These are phyloP conservation scores for Yamadazyma diospyri DNA, from an alignment of 1,139 yeast genomes.

Conservation along the genomic window DNA sequence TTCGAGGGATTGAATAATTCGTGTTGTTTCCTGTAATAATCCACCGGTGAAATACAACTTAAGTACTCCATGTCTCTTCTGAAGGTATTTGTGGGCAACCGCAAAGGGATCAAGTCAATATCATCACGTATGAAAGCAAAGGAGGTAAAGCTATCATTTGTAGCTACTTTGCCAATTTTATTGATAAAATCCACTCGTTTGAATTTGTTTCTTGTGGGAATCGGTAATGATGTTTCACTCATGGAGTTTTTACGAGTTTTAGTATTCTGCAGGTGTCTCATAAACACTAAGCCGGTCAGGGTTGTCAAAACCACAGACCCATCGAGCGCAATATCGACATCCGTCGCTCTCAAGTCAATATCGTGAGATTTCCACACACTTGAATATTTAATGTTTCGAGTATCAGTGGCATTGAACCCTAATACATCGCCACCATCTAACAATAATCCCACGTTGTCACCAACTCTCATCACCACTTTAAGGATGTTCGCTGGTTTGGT, in stretches of 20 bases:
- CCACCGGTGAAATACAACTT: slow-evolving; percentile 38
- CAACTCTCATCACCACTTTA: slow-evolving; percentile 34
- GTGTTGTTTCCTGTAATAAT: slow-evolving; percentile 31
- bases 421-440: slow-evolving; percentile 52
- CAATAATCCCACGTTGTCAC: slow-evolving; percentile 38
- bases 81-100: slow-evolving; percentile 42
- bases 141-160: slow-evolving; percentile 65
- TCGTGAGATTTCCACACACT: slow-evolving; percentile 55
- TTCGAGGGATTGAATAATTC: slow-evolving; percentile 25
- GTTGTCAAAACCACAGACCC: slow-evolving; percentile 72
- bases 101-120: slow-evolving; percentile 49
- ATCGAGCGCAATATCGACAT: slow-evolving; percentile 64
- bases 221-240: slow-evolving; percentile 27
- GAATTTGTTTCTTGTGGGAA: slow-evolving; percentile 45
- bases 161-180: slow-evolving; percentile 53
- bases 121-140: slow-evolving; percentile 72
- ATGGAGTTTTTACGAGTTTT: slow-evolving; percentile 29
- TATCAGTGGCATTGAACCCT: slow-evolving; percentile 30
- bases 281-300: slow-evolving; percentile 60
- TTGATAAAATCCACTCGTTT: slow-evolving; percentile 51
- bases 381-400: slow-evolving; percentile 33
- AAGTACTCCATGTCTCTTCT: slow-evolving; percentile 46
- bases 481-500: slow-evolving; percentile 37
- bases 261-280: slow-evolving; percentile 18
- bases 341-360: slow-evolving; percentile 47